Conservation (phyloP, 306 rosid species). For the Lupinus albus region DNA sequence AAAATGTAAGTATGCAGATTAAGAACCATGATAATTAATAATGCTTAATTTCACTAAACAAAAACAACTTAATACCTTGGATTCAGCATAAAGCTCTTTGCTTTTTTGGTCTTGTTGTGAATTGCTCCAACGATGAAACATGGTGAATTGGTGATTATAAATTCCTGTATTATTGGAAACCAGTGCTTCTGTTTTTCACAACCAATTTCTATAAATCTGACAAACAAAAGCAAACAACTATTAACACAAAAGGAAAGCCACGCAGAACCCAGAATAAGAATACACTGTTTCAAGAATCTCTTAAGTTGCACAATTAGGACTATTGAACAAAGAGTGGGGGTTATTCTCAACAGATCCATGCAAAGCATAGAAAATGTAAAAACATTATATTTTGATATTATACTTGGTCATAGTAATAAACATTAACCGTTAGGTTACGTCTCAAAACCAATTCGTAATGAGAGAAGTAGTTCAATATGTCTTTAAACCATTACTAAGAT, state of each 20-base stretch:
- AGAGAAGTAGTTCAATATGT: background rate
- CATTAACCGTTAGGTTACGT: too few species aligned
- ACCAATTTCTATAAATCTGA: slow-evolving; percentile 29
- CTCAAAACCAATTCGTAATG: too few species aligned
- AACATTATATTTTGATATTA: background rate
- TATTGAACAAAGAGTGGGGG: background rate
- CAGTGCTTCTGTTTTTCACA: slow-evolving; percentile 33
- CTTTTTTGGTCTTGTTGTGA: slow-evolving; percentile 43
- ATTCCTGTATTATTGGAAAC: slow-evolving; percentile 31
- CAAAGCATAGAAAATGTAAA: slow-evolving; percentile 16
- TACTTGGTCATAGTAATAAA: background rate
- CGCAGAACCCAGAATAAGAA: slow-evolving; percentile 4
- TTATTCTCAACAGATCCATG: slow-evolving; percentile 41
- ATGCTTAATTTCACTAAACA: slow-evolving; percentile 7
- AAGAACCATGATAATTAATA: slow-evolving; percentile 11
- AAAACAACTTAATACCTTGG: slow-evolving; percentile 43
- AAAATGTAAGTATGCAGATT: slow-evolving; percentile 13
- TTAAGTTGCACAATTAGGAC: too few species aligned
- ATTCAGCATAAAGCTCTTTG: slow-evolving; percentile 40
- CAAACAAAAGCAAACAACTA: background rate
- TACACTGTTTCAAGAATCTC: background rate
- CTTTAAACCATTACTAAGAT: too few species aligned
- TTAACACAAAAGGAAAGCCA: background rate
- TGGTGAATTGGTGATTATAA: slow-evolving; percentile 34
- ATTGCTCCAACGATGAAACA: slow-evolving; percentile 47